Conservation (phyloP, 352 stramenopile genomes). For the Globisporangium canariense region DNA sequence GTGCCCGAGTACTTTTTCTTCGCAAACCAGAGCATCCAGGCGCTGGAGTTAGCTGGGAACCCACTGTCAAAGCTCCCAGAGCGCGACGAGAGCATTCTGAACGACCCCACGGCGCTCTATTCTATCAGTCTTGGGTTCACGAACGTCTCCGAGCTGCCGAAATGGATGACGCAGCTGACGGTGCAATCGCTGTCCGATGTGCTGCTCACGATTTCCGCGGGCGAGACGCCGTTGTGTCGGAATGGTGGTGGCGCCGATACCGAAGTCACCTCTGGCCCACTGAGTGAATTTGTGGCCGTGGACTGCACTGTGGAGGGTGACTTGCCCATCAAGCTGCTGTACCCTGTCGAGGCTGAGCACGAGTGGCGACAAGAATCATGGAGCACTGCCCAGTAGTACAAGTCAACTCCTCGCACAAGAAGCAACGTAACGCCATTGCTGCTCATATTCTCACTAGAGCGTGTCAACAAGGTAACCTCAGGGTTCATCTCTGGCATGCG, state of each 20-base stretch:
- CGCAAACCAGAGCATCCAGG: conserved; percentile 6
- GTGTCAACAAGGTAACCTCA: no score
- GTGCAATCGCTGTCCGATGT: background rate
- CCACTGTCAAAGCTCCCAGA: conserved; percentile 5
- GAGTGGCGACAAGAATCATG: background rate
- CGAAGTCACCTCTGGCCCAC: background rate
- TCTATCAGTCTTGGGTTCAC: conserved; percentile 5
- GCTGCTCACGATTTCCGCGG: conserved; percentile 5
- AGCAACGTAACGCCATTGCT: no score
- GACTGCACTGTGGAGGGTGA: background rate
- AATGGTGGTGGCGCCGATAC: background rate
- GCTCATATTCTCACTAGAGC: no score
- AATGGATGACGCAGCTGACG: background rate
- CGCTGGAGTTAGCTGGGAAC: conserved; percentile 8
- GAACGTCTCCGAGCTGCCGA: background rate
- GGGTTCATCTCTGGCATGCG: no score
- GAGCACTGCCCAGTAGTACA: background rate
- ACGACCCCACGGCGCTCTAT: background rate
- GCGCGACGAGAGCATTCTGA: background rate
- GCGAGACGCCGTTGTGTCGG: conserved; percentile 4
- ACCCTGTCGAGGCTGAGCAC: conserved; percentile 2
- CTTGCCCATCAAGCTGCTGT: conserved; percentile 2
- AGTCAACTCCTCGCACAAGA: no score
- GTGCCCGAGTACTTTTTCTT: background rate
- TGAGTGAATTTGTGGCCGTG: background rate